A percentile compares a stretch with the other conserved stretches of the same genome.
These are phyloP conservation scores for Trichoderma pleuroti DNA, from an alignment of 2,329 filamentous ascomycete species.

Conservation along the genomic window DNA sequence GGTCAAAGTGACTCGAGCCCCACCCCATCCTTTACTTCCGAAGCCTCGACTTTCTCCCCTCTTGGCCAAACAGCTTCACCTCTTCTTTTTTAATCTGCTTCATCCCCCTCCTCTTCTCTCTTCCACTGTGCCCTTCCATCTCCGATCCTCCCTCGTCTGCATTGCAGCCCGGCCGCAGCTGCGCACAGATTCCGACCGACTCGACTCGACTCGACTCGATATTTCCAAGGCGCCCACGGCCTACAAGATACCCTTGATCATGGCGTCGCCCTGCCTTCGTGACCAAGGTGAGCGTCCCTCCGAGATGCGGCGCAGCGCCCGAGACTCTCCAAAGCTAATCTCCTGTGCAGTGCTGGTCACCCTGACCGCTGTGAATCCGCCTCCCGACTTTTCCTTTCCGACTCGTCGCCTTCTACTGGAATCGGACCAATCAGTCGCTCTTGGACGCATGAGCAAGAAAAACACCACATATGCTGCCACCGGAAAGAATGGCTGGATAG, in stretches of 20 bases:
- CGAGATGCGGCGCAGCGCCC: background rate
- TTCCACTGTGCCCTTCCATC: background rate
- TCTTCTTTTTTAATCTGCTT: background rate
- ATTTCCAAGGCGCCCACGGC: background rate
- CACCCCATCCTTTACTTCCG: slow-evolving; percentile 19
- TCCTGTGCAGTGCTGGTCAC: slow-evolving; percentile 30
- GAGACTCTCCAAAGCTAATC: background rate
- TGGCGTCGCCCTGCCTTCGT: background rate
- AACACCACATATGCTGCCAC: slow-evolving; percentile 33
- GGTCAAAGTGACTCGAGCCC: slow-evolving; percentile 13
- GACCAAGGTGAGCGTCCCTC: slow-evolving; percentile 13
- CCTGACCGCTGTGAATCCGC: slow-evolving; percentile 27
- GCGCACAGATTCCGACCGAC: background rate
- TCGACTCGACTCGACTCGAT: background rate
- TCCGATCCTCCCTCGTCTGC: background rate
- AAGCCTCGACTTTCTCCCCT: slow-evolving; percentile 13
- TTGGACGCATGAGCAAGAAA: slow-evolving; percentile 46
- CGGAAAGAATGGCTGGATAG: slow-evolving; percentile 61
- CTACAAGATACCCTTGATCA: background rate
- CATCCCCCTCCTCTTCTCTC: background rate
- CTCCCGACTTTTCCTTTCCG: slow-evolving; percentile 24
- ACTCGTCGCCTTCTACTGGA: slow-evolving; percentile 33
- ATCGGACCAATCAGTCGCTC: slow-evolving; percentile 28
- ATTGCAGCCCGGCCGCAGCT: background rate
- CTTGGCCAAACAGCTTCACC: slow-evolving; percentile 4